Evolutionary conservation across 148 eudicot genomes (phyloP).

Genomic region (Amaranthus palmeri): DNA sequence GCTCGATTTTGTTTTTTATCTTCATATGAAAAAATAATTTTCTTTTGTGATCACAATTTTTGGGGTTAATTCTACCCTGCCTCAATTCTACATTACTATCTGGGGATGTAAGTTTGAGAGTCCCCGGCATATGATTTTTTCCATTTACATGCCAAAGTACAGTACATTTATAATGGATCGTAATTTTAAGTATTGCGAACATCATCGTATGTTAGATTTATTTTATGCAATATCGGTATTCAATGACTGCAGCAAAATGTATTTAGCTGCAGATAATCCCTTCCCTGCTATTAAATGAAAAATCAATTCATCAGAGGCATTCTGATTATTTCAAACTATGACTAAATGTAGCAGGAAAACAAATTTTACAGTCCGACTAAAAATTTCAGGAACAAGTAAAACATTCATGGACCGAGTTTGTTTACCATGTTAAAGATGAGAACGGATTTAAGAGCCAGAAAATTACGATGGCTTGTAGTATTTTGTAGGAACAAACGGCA

Average conservation of each 20-base stretch:
- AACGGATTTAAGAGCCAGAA: slow-evolving; percentile 12
- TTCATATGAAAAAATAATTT: slow-evolving; percentile 22
- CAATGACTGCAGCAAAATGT: neutral
- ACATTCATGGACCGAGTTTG: slow-evolving; percentile 1
- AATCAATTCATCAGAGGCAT: neutral
- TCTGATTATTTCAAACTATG: slow-evolving; percentile 15
- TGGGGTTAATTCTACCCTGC: slow-evolving; percentile 20
- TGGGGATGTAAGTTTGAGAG: slow-evolving; percentile 1
- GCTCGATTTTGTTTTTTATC: neutral
- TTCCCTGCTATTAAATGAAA: neutral
- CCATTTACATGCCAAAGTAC: neutral
- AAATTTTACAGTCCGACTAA: slow-evolving; percentile 13
- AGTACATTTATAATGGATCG: neutral
- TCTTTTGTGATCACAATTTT: slow-evolving; percentile 21
- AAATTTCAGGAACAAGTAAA: slow-evolving; percentile 22
- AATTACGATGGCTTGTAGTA: slow-evolving; percentile 73
- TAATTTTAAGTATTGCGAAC: neutral
- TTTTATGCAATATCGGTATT: neutral
- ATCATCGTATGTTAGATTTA: neutral
- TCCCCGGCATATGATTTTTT: neutral
- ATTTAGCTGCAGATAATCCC: neutral
- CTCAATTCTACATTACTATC: slow-evolving; percentile 13
- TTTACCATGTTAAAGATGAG: slow-evolving; percentile 16
- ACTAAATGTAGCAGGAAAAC: slow-evolving; percentile 10
- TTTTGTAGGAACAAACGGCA: slow-evolving; percentile 95